Evolutionary conservation across 2,329 filamentous ascomycete species (phyloP), one percentile per base, ranked within the genome.

Genomic region (Fonsecaea multimorphosa): DNA sequence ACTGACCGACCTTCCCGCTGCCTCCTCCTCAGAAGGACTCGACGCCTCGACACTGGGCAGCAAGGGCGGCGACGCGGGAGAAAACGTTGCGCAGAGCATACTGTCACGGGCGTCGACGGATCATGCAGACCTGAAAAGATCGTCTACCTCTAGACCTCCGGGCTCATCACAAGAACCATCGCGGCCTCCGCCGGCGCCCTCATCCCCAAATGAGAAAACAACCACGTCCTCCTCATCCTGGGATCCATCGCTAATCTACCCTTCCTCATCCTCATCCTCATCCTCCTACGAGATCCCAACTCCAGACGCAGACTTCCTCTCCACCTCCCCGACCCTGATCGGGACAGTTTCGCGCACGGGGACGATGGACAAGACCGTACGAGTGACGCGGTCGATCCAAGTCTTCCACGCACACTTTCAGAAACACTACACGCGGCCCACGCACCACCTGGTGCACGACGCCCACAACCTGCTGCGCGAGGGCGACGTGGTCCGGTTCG

Each of bases 401-500:
- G 58, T 66, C n/a, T 69, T 58, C 51, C 66, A 72, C 60, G 63
- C 61, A 16, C 49, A 66, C 12, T 64, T 71, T 19, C 69, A 66
- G 32, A 72, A 72, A 58, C 46, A 70, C 67, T 72, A 68, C 61
- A 68, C 58, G 31, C 64, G 63, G 24, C 29, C 55, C 14, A 40
- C 58, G 29, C 68, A 67, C 61, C 54, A 63, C 22, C 63, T 71
- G 38, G 70, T 70, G 19, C 71, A 72, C 66, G 71, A 72, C 46
- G 65, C 68, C 9, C 54, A 66, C 22, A 55, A 65, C 36, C 65
- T 70, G 14, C 58, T 71, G 14, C 64, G 60, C 55, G 70, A 70
- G 19, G 71, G 71, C n/a, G 71, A 72, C 54, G 68, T 72, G 11
- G 57, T 71, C 32, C 63, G 64, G 22, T 68, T 64, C 63, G 67